Evolutionary conservation across 2,329 filamentous ascomycete genomes (phyloP), one percentile per base, ranked within the genome.

Genomic region (Phaeosphaeriaceae sp.): DNA sequence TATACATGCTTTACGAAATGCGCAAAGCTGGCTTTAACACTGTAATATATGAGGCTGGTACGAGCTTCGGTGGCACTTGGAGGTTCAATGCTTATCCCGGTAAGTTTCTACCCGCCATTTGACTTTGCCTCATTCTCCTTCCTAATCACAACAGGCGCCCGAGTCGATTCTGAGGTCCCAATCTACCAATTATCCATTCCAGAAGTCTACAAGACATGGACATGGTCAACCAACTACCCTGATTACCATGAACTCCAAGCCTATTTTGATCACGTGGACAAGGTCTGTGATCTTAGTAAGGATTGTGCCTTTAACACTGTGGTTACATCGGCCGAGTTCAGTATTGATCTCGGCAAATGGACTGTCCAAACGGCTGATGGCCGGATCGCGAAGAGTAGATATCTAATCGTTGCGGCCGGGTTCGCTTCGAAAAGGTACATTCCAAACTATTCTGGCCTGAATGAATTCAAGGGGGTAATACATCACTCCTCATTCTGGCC

Each of bases 401-500:
- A 74, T 54, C 68, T 83, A 2, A 56, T 83, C 18, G 64, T 76
- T 7, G 75, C 74, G 8, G 76, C 76, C 1, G 81, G 82, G 0
- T 78, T 79, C 39, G 71, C 76, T 0, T 71, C 75, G 11, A 79
- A 78, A 57, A 66, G 70, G 1, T 72, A 79, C 43, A 68, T 77
- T 29, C 77, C 79, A 0, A 61, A 70, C 8, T 75, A 66, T 61
- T 52, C 64, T 0, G 78, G 77, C 1, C 51, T 75, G 6, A 46
- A 68, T 1, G 32, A 38, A 2, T 67, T 63, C 48, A 56, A 62
- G 56, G 64, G 64, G 56, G 53, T 38, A 1, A 56, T 85, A 6
- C 72, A 83, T 53, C 83, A 86, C 64, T 80, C 83, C 0, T 82
- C 82, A 1, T 79, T 79, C 63, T 85, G 83, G 83, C 83, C 83